phyloP scores from a whole-genome alignment of 73 alveolate species.

The Paramecium sexaurelia region DNA sequence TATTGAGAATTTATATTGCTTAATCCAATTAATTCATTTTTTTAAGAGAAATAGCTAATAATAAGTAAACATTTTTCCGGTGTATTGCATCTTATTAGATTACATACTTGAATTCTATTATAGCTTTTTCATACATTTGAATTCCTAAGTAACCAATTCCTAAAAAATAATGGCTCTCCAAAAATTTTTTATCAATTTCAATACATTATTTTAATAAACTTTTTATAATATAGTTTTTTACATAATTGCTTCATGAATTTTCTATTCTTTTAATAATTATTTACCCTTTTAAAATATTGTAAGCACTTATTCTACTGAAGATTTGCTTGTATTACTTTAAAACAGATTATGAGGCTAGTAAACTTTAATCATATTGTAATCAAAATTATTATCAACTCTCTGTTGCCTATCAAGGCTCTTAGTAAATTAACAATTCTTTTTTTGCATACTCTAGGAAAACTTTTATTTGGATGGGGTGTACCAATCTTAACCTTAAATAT shows the following conservation, averaged over 20 bases:
- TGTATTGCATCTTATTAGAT: constrained; percentile 59
- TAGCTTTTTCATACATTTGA: constrained; percentile 52
- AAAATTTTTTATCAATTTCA: constrained; percentile 55
- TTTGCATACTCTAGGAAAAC: not conserved
- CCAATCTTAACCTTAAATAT: not conserved
- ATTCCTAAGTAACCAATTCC: constrained; percentile 62
- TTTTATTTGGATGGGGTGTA: not conserved
- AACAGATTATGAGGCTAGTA: constrained; percentile 10
- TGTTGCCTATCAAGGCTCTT: not conserved
- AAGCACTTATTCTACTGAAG: not conserved
- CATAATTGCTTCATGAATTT: constrained; percentile 61
- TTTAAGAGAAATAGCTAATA: constrained; percentile 63
- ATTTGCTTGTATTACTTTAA: constrained; percentile 7
- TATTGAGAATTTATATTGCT: constrained; percentile 56
- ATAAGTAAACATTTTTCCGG: constrained; percentile 48
- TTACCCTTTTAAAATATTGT: constrained; percentile 62
- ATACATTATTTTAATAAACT: constrained; percentile 58
- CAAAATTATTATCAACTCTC: constrained; percentile 45
- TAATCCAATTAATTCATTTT: constrained; percentile 56
- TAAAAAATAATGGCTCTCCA: constrained; percentile 53
- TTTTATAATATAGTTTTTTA: not conserved
- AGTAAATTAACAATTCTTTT: not conserved
- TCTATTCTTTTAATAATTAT: constrained; percentile 43
- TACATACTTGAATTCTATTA: constrained; percentile 57
- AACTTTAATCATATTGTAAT: not conserved